Conservation (phyloP, 1,284 basidiomycete genomes). For the Puccinia coronata region DNA sequence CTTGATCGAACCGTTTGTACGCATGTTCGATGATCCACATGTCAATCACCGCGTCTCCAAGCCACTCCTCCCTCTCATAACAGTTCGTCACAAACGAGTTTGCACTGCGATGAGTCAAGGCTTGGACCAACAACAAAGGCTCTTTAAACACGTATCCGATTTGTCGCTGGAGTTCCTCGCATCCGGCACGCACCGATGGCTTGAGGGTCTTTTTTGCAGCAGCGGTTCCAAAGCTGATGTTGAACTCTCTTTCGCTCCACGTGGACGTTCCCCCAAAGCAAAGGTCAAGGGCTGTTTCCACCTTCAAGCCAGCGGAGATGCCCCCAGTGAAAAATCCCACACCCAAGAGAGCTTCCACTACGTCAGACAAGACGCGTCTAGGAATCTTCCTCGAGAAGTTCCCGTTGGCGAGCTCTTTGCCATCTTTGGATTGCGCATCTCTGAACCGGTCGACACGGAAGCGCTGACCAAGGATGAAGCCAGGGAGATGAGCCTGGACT, state of each 20-base stretch:
- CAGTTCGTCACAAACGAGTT: slow-evolving; percentile 65
- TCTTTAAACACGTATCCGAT: slow-evolving; percentile 72
- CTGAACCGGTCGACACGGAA: slow-evolving; percentile 65
- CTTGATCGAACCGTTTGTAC: slow-evolving; percentile 68
- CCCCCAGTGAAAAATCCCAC: slow-evolving; percentile 72
- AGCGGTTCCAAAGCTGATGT: not conserved
- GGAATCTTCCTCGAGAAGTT: slow-evolving; percentile 62
- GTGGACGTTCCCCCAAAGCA: slow-evolving; percentile 67
- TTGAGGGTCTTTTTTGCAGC: not conserved
- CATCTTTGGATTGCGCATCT: slow-evolving; percentile 59
- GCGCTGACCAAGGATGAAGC: slow-evolving; percentile 67
- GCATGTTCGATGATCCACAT: slow-evolving; percentile 73
- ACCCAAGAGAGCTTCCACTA: slow-evolving; percentile 77
- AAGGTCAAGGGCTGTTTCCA: slow-evolving; percentile 68
- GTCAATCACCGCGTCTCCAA: slow-evolving; percentile 80
- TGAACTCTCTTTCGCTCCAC: slow-evolving; percentile 54
- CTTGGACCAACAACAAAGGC: slow-evolving; percentile 69
- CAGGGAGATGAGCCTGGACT: slow-evolving; percentile 67
- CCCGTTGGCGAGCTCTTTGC: slow-evolving; percentile 59
- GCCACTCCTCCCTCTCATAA: slow-evolving; percentile 79
- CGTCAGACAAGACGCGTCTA: slow-evolving; percentile 74
- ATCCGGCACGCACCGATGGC: slow-evolving; percentile 53
- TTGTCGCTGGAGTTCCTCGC: slow-evolving; percentile 65
- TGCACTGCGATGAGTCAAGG: slow-evolving; percentile 77
- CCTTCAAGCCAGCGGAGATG: slow-evolving; percentile 67